Evolutionary conservation across 768 basidiomycete genomes (phyloP), one percentile per base, ranked within the genome.

Genomic region (Kwoniella dendrophila): DNA sequence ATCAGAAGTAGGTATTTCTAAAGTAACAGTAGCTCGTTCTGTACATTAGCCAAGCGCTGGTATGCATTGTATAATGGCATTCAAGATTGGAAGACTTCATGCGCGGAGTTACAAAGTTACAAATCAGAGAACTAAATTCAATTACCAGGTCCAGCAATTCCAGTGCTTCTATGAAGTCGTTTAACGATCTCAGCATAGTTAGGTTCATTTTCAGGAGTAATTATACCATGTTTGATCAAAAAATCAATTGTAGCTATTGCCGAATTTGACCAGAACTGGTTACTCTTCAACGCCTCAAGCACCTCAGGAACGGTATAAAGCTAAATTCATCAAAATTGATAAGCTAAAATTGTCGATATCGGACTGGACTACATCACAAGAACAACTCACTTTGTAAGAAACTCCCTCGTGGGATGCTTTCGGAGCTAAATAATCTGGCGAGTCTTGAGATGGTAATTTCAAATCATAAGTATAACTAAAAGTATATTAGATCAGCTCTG

Each of bases 181-280:
- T 56, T 61, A 4, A 51, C 68, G 45, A 96, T 88, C 74, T 91
- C 87, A 79, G 88, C 80, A 72, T 84, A 94, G 61, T 90, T 82
- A 1, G 88, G 86, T 74, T 98, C 96, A 61, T 87, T 89, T 63
- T 94, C 92, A 0, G 91, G 85, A 0, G 90, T 94, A 55, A 97
- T 82, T 64, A 87, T 83, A 0, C 93, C 93, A 60, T 89, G 87
- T 1, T 93, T 85, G 52, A 97, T 84, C 78, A 98, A 84, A 59
- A 97, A 87, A 77, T 98, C 93, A 49, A 98, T 81, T 49, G 96
- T 81, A n/a, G 93, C 92, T 2, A 90, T 69, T 4, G 88, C 92
- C 68, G 92, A 96, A 71, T 97, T 97, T 1, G 91, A 84, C 78
- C 98, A 98, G 83, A 99, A 98, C 20, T 87, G 76, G 0, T 87